Percentiles rank a stretch among this genome's conserved stretches.
phyloP scores from a whole-genome alignment of 1,139 yeast genomes.

The Geotrichum siamense region DNA sequence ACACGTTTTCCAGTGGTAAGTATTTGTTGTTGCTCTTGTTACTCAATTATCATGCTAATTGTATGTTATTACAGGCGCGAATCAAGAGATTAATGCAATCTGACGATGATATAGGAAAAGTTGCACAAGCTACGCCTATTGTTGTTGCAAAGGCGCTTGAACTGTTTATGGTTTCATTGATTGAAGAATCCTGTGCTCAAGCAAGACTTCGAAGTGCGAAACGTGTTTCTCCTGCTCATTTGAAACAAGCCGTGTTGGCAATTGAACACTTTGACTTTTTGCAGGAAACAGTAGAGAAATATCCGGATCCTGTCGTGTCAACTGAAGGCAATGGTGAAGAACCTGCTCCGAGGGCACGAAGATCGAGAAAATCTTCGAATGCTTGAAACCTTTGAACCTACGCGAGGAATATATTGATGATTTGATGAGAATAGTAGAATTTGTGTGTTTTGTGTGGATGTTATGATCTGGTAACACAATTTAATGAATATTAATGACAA shows the following conservation, averaged over 20 bases:
- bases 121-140: slow-evolving; percentile 96
- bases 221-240: slow-evolving; percentile 75
- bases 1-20: slow-evolving; percentile 83
- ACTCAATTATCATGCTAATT: not conserved
- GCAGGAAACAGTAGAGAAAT: slow-evolving; percentile 63
- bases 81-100: slow-evolving; percentile 95
- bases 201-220: slow-evolving; percentile 72
- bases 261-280: slow-evolving; percentile 91
- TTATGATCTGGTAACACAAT: too few species aligned
- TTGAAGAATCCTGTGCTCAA: slow-evolving; percentile 73
- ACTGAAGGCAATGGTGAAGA: slow-evolving; percentile 3
- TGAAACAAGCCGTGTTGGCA: slow-evolving; percentile 73
- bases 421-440: too few species aligned
- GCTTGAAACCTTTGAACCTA: not conserved
- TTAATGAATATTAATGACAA: too few species aligned
- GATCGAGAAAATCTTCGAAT: slow-evolving; percentile 5
- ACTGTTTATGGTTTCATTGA: slow-evolving; percentile 81
- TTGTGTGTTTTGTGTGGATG: too few species aligned
- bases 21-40: slow-evolving; percentile 5
- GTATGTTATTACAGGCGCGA: slow-evolving; percentile 46
- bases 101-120: slow-evolving; percentile 97
- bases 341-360: slow-evolving; percentile 7
- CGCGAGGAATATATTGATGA: too few species aligned
- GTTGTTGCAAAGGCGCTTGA: slow-evolving; percentile 94
- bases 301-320: slow-evolving; percentile 37